Base-by-base conservation (phyloP, 2,329 filamentous ascomycete species). In the Penicillium brevicompactum region DNA sequence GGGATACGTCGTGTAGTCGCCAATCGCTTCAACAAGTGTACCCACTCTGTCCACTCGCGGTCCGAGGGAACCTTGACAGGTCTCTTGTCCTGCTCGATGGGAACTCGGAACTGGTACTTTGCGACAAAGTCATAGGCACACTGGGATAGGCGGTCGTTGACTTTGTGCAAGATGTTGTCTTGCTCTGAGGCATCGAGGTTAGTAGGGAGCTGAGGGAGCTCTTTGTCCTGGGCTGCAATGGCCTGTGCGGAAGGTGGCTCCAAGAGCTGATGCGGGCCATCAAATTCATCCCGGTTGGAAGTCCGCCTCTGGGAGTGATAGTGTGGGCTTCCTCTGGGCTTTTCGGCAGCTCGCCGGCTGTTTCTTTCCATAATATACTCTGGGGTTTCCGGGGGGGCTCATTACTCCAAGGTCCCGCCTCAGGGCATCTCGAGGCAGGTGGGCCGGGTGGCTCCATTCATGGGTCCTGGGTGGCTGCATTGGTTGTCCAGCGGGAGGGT, bases 11-110 rank as follows among this genome's bases (percentile, higher is more conserved):
- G 84, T 78, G 93, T 94, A 32, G 91, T 95, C 31, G 91, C 91
- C 55, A 95, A 82, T 47, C 90, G 84, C 76, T 94, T 94, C 63
- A 95, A 80, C 55, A 95, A 83, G 73, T 92, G 91, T 53, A 93
- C 91, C 91, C 91, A 95, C 76, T 95, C 91, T 44, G 90, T 93
- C 91, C 91, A 95, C 73, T 94, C 91, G 59, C 90, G 83, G 74
- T 92, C 90, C 67, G 87, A 86, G 31, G 90, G 86, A 44, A 86
- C 79, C 70, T 89, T 86, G 50, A 92, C 83, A 53, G 88, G 87
- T 63, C 90, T 84, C 84, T 92, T 92, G 72, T 93, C 89, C 72
- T 89, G 84, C 54, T 91, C 90, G 66, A 94, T 76, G 10, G 91
- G 91, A 64, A 95, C 92, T 11, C 91, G 91, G 70, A 95, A 95